Percentiles rank a stretch among this genome's conserved stretches.
phyloP scores from a whole-genome alignment of 129 eudicot genomes.

The Oenanthe sinensis region DNA sequence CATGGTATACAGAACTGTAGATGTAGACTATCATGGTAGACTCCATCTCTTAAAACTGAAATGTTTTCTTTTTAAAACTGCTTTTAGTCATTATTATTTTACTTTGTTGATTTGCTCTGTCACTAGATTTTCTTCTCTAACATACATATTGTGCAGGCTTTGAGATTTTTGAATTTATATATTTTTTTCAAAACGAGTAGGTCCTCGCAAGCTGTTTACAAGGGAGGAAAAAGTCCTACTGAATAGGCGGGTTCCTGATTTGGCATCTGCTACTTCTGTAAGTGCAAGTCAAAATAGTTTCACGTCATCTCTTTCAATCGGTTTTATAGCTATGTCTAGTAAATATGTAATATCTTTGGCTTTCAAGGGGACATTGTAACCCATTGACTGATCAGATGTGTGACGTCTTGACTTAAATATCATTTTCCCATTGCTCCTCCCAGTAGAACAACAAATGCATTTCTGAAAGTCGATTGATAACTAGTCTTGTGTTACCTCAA shows the following conservation, averaged over 20 bases:
- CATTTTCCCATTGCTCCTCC: neutral
- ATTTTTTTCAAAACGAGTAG: slow-evolving; percentile 33
- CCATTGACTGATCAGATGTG: too few species aligned
- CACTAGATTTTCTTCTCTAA: neutral
- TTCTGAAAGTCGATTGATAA: neutral
- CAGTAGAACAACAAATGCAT: neutral
- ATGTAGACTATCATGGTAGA: neutral
- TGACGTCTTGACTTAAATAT: neutral
- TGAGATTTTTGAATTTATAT: slow-evolving; percentile 1
- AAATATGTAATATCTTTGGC: neutral
- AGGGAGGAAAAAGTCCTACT: slow-evolving; percentile 73
- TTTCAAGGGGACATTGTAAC: neutral
- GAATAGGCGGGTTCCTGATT: slow-evolving; percentile 77
- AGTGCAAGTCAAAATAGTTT: slow-evolving; percentile 18
- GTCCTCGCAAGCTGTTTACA: slow-evolving; percentile 71
- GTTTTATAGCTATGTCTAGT: neutral
- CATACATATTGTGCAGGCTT: neutral
- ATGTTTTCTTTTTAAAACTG: neutral
- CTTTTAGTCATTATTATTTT: neutral
- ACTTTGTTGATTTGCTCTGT: neutral
- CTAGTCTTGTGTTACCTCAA: neutral
- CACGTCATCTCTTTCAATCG: neutral
- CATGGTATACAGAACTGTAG: neutral
- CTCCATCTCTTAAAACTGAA: neutral
- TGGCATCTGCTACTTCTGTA: slow-evolving; percentile 82